Evolutionary conservation across 129 eudicot genomes (phyloP).

Genomic region (Flaveria trinervia): DNA sequence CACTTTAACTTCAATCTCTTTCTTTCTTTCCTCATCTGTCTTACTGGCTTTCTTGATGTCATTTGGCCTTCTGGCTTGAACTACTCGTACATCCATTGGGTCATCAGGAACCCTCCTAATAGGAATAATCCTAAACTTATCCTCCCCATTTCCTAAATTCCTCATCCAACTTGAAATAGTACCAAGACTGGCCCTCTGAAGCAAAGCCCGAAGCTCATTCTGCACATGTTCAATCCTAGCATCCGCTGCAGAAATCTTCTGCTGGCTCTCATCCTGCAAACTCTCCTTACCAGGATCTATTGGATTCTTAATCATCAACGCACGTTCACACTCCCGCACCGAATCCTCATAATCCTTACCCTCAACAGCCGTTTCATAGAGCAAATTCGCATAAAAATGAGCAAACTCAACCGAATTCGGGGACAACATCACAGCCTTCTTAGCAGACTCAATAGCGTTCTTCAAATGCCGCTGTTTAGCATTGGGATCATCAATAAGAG

Average conservation of each 20-base stretch:
- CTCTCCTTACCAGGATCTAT: constrained; percentile 80
- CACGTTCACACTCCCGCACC: constrained; percentile 83
- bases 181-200: constrained; percentile 77
- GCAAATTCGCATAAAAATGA: constrained; percentile 80
- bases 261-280: constrained; percentile 68
- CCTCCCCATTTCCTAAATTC: constrained; percentile 77
- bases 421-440: constrained; percentile 54
- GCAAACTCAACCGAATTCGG: constrained; percentile 84
- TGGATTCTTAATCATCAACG: constrained; percentile 69
- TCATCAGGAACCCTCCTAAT: constrained; percentile 73
- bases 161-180: constrained; percentile 80
- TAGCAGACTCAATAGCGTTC: constrained; percentile 77
- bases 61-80: constrained; percentile 73
- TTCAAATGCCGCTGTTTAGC: constrained; percentile 60
- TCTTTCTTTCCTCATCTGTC: constrained; percentile 80
- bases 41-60: constrained; percentile 91
- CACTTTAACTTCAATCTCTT: constrained; percentile 93
- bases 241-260: constrained; percentile 46
- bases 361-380: constrained; percentile 74
- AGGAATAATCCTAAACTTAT: constrained; percentile 77
- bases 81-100: constrained; percentile 78
- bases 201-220: constrained; percentile 54
- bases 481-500: constrained; percentile 59
- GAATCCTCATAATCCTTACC: constrained; percentile 81
- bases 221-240: constrained; percentile 61